Evolutionary conservation across 176 grass and related monocot species (phyloP).

Genomic region (maize (Zea mays)): DNA sequence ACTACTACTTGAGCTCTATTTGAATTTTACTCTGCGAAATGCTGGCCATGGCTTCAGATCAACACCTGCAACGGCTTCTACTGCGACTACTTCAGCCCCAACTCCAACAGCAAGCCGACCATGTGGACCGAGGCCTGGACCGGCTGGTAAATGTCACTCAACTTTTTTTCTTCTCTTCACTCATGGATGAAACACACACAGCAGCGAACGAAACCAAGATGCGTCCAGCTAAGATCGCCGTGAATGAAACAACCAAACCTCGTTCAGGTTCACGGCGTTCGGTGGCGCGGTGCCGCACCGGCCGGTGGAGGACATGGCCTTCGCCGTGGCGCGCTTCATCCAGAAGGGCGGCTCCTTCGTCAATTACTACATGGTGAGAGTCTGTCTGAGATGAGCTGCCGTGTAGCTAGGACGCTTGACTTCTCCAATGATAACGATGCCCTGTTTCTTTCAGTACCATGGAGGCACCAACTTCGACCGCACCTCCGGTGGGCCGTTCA

Average conservation of each 20-base stretch:
- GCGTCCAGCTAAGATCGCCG: neutral
- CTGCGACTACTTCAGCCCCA: conserved; percentile 86
- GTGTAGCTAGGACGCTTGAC: neutral
- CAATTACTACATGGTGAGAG: conserved; percentile 94
- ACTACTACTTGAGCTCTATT: neutral
- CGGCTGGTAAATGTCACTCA: conserved; percentile 45
- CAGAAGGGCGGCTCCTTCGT: conserved; percentile 95
- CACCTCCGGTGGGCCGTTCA: conserved; percentile 89
- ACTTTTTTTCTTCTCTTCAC: neutral
- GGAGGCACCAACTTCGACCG: conserved; percentile 94
- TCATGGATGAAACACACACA: no score
- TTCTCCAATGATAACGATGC: neutral
- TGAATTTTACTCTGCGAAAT: neutral
- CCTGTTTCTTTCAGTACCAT: conserved; percentile 66
- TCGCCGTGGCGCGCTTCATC: conserved; percentile 82
- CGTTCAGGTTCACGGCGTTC: conserved; percentile 79
- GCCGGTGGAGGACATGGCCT: conserved; percentile 93
- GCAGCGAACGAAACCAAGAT: no score
- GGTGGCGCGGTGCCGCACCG: conserved; percentile 75
- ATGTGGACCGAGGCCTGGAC: conserved; percentile 98
- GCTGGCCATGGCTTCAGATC: conserved; percentile 44
- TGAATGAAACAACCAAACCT: neutral
- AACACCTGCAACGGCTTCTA: conserved; percentile 97
- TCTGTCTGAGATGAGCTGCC: no score
- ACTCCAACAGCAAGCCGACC: conserved; percentile 68